Percentiles rank a stretch among this genome's conserved stretches.
phyloP scores from a whole-genome alignment of 2,329 filamentous ascomycete genomes.

The Apiospora rasikravindrae region DNA sequence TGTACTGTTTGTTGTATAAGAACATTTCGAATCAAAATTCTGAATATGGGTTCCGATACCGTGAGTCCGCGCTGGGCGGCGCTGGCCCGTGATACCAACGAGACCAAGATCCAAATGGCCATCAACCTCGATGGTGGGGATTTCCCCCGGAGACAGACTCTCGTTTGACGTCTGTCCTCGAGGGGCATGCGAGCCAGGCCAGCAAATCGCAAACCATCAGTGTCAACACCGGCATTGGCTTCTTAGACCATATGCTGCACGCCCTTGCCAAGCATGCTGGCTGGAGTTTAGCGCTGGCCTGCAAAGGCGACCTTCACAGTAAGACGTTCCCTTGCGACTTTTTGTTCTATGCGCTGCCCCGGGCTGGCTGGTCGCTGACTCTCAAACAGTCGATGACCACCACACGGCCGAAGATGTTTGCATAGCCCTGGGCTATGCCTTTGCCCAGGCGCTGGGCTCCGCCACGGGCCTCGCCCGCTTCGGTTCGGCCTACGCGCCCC shows the following conservation, averaged over 20 bases:
- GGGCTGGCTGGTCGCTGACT: background rate
- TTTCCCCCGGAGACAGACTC: slow-evolving; percentile 70
- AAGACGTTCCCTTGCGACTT: slow-evolving; percentile 42
- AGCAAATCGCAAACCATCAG: slow-evolving; percentile 85
- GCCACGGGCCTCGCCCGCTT: slow-evolving; percentile 87
- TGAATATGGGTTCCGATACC: slow-evolving; percentile 36
- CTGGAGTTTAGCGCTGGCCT: slow-evolving; percentile 85
- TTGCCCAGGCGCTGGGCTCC: slow-evolving; percentile 78
- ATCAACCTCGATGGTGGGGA: slow-evolving; percentile 91
- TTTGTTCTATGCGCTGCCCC: background rate
- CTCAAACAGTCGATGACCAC: slow-evolving; percentile 84
- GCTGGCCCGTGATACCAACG: slow-evolving; percentile 90
- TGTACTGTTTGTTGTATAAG: background rate
- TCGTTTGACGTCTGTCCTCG: slow-evolving; percentile 56
- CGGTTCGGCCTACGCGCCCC: slow-evolving; percentile 87
- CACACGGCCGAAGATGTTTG: slow-evolving; percentile 97
- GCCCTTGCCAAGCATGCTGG: slow-evolving; percentile 94
- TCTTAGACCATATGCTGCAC: slow-evolving; percentile 98
- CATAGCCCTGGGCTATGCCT: slow-evolving; percentile 86
- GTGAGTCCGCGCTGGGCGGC: slow-evolving; percentile 68
- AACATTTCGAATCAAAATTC: background rate
- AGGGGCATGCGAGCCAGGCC: slow-evolving; percentile 80
- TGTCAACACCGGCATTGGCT: slow-evolving; percentile 93
- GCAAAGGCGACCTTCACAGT: slow-evolving; percentile 92
- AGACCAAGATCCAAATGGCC: slow-evolving; percentile 94